phyloP scores from a whole-genome alignment of 2,329 filamentous ascomycete genomes.

The Claviceps purpurea region DNA sequence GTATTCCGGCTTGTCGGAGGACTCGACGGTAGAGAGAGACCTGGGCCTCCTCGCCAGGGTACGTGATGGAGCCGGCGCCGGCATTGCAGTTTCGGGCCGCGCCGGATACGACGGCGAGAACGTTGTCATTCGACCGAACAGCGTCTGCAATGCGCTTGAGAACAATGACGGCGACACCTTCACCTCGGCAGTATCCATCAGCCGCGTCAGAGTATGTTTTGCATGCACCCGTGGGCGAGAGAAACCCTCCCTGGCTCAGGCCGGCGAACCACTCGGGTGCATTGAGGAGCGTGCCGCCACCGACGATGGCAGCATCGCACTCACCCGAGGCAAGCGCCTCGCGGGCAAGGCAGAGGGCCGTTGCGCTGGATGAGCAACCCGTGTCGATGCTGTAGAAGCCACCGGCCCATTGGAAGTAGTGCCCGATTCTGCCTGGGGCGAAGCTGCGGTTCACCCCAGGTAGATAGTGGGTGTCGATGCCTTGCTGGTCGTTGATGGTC shows the following conservation, averaged over 20 bases:
- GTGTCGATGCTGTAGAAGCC: conserved; percentile 63
- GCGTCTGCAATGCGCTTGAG: conserved; percentile 72
- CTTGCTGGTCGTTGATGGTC: conserved; percentile 59
- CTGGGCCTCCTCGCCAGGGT: conserved; percentile 67
- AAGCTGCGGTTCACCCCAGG: conserved; percentile 2
- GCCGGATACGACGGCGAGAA: conserved; percentile 61
- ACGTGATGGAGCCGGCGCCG: conserved; percentile 69
- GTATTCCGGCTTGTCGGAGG: conserved; percentile 57
- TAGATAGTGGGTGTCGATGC: conserved; percentile 39
- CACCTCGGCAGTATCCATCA: conserved; percentile 71
- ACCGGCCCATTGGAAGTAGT: too few relatives aligned
- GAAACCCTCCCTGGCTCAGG: conserved; percentile 29
- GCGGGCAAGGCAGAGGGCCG: conserved; percentile 52
- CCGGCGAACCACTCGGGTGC: conserved; percentile 66
- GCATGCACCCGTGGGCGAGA: conserved; percentile 20
- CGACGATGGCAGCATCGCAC: conserved; percentile 58
- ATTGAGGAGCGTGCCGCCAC: conserved; percentile 24
- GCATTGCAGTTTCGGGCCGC: conserved; percentile 71
- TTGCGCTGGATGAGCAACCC: conserved; percentile 64
- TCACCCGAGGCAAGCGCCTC: conserved; percentile 32
- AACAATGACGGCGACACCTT: conserved; percentile 60
- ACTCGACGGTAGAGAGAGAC: conserved; percentile 52
- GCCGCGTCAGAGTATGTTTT: conserved; percentile 72
- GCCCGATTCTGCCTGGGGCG: conserved; percentile 24
- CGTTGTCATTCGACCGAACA: conserved; percentile 60